Base-by-base conservation (phyloP, 768 basidiomycete genomes). In the Kwoniella pini region DNA sequence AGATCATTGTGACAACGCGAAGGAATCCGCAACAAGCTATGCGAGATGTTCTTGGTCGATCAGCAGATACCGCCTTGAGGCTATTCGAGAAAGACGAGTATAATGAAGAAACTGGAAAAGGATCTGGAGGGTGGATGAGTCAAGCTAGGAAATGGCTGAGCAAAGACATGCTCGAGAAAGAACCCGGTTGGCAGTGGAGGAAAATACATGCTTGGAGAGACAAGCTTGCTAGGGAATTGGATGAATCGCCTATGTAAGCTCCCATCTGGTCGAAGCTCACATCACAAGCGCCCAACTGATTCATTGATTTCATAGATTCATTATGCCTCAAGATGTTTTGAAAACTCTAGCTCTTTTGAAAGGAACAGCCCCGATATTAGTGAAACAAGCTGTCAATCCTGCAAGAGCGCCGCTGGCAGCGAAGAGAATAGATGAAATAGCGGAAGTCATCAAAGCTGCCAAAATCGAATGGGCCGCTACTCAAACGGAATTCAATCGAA, bases 61-160 rank as follows among this genome's bases (percentile, higher is more conserved):
- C 91, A 0, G 84, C 83, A 17, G 85, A 88, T 67, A 95, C 90
- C 1, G 85, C 90, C 0, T 81, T 91, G 48, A 84, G 86, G 45
- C 80, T 86, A 10, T 89, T 89, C 72, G 82, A 85, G 57, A 82
- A 83, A 40, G 89, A 91, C 51, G 55, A 78, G 21, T 94, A 92
- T 61, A 89, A 93, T 75, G 78, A 74, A 4, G 83, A 83, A 54
- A 80, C 79, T 38, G 91, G 88, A 2, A 78, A 79, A 1, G 91
- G 91, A 3, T 79, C 82, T 26, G 83, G 81, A 30, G 92, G 90
- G 6, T 95, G 89, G 89, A 85, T 87, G 67, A 84, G 83, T 4
- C 80, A 93, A 27, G 86, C 88, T 9, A 84, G 82, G 65, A 91
- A 89, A 79, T 92, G 89, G 89, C 90, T 93, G 72, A 90, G 89